Evolutionary conservation across 768 basidiomycete genomes (phyloP).

Genomic region (Flagelloscypha sp.): DNA sequence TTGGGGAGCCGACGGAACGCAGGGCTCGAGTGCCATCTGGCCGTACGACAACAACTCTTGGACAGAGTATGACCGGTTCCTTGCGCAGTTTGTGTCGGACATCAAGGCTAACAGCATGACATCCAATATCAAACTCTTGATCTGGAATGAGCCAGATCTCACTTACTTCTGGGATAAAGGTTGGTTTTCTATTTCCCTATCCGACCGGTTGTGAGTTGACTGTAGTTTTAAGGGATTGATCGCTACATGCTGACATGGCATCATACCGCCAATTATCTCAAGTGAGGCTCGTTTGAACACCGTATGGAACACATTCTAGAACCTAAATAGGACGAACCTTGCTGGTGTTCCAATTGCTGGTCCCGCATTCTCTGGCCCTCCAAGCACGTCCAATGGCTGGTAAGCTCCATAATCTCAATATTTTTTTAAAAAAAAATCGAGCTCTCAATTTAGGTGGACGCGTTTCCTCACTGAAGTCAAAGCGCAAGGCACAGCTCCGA

Average conservation of each 20-base stretch:
- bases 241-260: slow-evolving; percentile 13
- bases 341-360: slow-evolving; percentile 12
- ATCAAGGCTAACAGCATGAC: slow-evolving; percentile 16
- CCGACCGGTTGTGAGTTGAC: background rate
- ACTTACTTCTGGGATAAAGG: slow-evolving; percentile 12
- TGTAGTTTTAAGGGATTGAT: slow-evolving; percentile 3
- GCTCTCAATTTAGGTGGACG: too few relatives aligned
- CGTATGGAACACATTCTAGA: too few relatives aligned
- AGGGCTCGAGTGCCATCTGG: slow-evolving; percentile 11
- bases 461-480: slow-evolving; percentile 12
- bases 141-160: slow-evolving; percentile 16
- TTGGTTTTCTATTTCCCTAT: slow-evolving; percentile 2
- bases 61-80: slow-evolving; percentile 12
- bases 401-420: too few relatives aligned
- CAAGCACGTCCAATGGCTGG: slow-evolving; percentile 11
- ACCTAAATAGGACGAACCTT: slow-evolving; percentile 8
- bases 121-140: slow-evolving; percentile 13
- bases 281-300: slow-evolving; percentile 1
- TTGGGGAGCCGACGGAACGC: slow-evolving; percentile 16
- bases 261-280: slow-evolving; percentile 10
- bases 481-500: slow-evolving; percentile 11
- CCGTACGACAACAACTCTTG: slow-evolving; percentile 8
- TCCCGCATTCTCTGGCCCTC: slow-evolving; percentile 8
- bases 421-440: too few relatives aligned
- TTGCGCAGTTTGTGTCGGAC: slow-evolving; percentile 13